Percentiles rank a stretch among this genome's conserved stretches.
Conservation (phyloP, 169 alveolate species). For the Prorocentrum cordatum region DNA sequence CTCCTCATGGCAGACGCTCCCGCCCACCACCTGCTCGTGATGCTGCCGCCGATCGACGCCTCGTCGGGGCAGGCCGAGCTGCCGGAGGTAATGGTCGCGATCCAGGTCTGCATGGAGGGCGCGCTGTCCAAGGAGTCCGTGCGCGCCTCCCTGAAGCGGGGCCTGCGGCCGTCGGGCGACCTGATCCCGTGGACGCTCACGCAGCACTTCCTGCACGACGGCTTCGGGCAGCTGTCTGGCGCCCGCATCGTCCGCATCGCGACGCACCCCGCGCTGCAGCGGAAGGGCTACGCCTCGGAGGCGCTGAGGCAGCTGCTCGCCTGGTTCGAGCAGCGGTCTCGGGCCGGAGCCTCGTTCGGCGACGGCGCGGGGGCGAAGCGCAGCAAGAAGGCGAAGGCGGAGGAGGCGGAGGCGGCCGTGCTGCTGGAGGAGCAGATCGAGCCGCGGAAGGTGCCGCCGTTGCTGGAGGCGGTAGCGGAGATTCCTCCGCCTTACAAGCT, state of each 20-base stretch:
- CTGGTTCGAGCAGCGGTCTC: conserved; percentile 45
- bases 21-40: conserved; percentile 93
- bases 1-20: conserved; percentile 99
- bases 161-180: conserved; percentile 90
- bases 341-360: conserved; percentile 41
- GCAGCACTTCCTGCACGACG: conserved; percentile 80
- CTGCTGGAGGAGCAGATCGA: conserved; percentile 4
- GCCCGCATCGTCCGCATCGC: conserved; percentile 98
- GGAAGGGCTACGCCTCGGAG: conserved; percentile 80
- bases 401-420: background rate
- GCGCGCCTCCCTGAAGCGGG: conserved; percentile 72
- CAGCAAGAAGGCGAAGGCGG: background rate
- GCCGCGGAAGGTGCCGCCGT: conserved; percentile 76
- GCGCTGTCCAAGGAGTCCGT: conserved; percentile 80
- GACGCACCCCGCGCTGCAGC: conserved; percentile 94
- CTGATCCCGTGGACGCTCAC: conserved; percentile 97
- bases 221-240: conserved; percentile 82
- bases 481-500: conserved; percentile 45
- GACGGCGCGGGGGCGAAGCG: background rate
- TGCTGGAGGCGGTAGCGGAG: conserved; percentile 74
- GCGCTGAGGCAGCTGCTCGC: conserved; percentile 55
- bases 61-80: conserved; percentile 19
- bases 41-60: conserved; percentile 70
- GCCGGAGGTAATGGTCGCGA: conserved; percentile 37
- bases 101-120: conserved; percentile 73